These are phyloP conservation scores for Eucommia ulmoides DNA, from an alignment of 257 asterid genomes.

Conservation along the genomic window DNA sequence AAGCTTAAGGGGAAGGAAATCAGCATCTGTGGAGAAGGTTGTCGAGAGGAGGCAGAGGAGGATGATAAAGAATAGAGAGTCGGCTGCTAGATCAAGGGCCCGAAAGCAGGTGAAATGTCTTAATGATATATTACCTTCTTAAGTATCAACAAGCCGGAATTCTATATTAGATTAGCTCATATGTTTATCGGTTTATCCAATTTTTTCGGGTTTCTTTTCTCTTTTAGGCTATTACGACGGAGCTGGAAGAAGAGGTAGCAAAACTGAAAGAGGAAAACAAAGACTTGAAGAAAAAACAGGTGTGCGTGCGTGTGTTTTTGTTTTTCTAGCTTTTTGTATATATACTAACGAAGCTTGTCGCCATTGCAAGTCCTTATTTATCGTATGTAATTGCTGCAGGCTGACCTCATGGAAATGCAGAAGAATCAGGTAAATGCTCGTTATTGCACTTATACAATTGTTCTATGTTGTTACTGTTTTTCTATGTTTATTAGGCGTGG, in stretches of 20 bases:
- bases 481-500: too few relatives aligned
- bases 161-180: background rate
- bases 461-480: too few relatives aligned
- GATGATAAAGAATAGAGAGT: too few relatives aligned
- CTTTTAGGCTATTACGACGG: constrained; percentile 26
- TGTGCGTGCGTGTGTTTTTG: background rate
- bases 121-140: background rate
- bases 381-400: constrained; percentile 14
- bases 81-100: constrained; percentile 4
- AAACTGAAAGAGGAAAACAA: constrained; percentile 28
- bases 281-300: constrained; percentile 27
- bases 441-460: too few relatives aligned
- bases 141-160: background rate
- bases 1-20: constrained; percentile 2
- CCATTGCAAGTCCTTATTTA: background rate
- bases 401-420: constrained; percentile 28
- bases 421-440: constrained; percentile 32
- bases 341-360: constrained; percentile 1
- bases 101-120: constrained; percentile 2
- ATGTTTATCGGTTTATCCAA: background rate
- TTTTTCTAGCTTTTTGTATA: background rate
- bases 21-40: background rate
- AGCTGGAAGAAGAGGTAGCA: constrained; percentile 37
- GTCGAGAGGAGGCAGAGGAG: constrained; percentile 7
- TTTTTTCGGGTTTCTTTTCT: background rate